Percentiles rank a stretch among this genome's conserved stretches.
phyloP scores from a whole-genome alignment of 2,329 filamentous ascomycete species.

The Ustulina deusta region DNA sequence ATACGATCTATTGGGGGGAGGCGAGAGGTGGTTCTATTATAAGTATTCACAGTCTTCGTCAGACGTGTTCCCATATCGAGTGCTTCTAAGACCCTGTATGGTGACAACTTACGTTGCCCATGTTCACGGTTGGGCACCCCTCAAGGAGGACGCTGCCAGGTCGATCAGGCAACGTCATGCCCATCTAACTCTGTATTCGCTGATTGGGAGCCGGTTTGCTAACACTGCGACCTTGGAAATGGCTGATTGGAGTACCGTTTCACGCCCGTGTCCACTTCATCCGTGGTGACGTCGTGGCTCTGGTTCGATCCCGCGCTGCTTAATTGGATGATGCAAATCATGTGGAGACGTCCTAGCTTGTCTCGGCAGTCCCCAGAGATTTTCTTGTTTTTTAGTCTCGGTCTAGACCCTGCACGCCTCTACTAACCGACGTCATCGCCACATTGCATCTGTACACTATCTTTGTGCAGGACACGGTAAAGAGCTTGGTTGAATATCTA shows the following conservation, averaged over 20 bases:
- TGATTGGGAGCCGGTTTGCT: conserved; percentile 28
- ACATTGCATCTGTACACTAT: conserved; percentile 21
- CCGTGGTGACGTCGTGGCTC: conserved; percentile 48
- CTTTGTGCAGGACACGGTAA: conserved; percentile 3
- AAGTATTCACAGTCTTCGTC: conserved; percentile 19
- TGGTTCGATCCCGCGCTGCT: conserved; percentile 19
- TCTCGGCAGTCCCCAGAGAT: neutral
- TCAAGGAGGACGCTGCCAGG: conserved; percentile 18
- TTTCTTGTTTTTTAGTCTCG: conserved; percentile 32
- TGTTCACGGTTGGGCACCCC: conserved; percentile 15
- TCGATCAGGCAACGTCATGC: conserved; percentile 35
- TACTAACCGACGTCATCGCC: conserved; percentile 44
- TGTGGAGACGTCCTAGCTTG: conserved; percentile 26
- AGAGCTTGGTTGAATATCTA: neutral
- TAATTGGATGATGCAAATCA: conserved; percentile 24
- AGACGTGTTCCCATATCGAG: conserved; percentile 24
- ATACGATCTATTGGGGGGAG: neutral
- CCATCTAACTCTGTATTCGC: neutral
- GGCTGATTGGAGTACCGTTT: conserved; percentile 14
- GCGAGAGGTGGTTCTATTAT: conserved; percentile 16
- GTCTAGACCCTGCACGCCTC: conserved; percentile 10
- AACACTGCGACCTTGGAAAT: conserved; percentile 14
- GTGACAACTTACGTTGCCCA: conserved; percentile 22
- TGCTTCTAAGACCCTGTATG: conserved; percentile 2
- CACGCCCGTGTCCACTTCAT: conserved; percentile 2